These are phyloP conservation scores for Hortiboletus rubellus DNA, from an alignment of 1,284 basidiomycete species.

Conservation along the genomic window DNA sequence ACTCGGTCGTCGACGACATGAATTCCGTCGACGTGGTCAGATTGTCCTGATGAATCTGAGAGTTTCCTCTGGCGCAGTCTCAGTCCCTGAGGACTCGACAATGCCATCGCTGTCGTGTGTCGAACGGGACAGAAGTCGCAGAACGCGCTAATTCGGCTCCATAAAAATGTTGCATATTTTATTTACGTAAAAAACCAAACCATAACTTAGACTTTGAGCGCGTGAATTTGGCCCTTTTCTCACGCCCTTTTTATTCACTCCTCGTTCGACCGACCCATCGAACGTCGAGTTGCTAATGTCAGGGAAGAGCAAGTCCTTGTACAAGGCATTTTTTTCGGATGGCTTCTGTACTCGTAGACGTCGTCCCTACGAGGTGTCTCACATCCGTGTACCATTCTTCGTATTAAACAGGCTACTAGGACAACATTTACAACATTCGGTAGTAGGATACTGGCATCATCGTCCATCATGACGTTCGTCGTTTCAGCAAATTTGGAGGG, in stretches of 20 bases:
- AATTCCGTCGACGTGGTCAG: not conserved
- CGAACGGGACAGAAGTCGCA: not conserved
- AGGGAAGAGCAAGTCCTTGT: conserved; percentile 39
- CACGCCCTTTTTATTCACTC: conserved; percentile 34
- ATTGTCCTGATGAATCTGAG: not conserved
- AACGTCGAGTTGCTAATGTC: conserved; percentile 47
- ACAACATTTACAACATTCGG: not conserved
- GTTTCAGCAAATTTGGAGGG: not conserved
- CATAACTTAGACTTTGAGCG: too few relatives aligned
- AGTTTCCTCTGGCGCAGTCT: conserved; percentile 28
- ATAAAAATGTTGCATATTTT: not conserved
- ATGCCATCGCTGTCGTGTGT: conserved; percentile 18
- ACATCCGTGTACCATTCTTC: conserved; percentile 31
- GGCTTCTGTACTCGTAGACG: conserved; percentile 37
- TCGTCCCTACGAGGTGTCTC: conserved; percentile 58
- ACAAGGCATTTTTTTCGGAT: conserved; percentile 53
- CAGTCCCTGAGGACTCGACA: conserved; percentile 17
- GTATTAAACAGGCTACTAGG: conserved; percentile 16
- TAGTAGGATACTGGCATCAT: not conserved
- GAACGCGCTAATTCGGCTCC: not conserved
- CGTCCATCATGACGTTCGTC: not conserved
- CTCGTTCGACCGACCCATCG: conserved; percentile 38
- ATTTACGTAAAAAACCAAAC: conserved; percentile 22
- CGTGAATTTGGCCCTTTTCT: not conserved
- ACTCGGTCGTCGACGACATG: conserved; percentile 11